phyloP scores from a whole-genome alignment of 1,284 basidiomycete genomes.

The Pseudozyma hubeiensis region DNA sequence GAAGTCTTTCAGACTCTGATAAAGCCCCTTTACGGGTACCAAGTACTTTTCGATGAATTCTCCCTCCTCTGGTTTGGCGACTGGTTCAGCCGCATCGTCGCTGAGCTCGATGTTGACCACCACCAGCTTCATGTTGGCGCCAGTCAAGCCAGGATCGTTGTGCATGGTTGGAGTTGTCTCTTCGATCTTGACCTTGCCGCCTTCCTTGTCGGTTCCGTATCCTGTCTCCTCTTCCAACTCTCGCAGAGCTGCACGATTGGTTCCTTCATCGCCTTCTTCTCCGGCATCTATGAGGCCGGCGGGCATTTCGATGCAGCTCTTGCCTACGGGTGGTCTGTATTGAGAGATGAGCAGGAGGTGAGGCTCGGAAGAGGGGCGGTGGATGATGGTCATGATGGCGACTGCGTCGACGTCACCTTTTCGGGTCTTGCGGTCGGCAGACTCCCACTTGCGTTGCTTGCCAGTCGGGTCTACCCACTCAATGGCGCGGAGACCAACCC shows the following conservation, averaged over 20 bases:
- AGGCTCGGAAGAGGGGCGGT: slow-evolving; percentile 52
- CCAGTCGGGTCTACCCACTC: slow-evolving; percentile 66
- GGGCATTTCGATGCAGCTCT: slow-evolving; percentile 65
- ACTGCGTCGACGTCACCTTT: slow-evolving; percentile 67
- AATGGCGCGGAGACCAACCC: slow-evolving; percentile 64
- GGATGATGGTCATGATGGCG: slow-evolving; percentile 64
- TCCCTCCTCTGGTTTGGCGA: slow-evolving; percentile 66
- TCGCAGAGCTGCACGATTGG: slow-evolving; percentile 59
- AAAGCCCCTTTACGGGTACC: slow-evolving; percentile 58
- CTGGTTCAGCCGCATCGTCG: slow-evolving; percentile 61
- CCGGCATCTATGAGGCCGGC: slow-evolving; percentile 66
- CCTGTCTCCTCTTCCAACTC: slow-evolving; percentile 67
- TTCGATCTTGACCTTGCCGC: slow-evolving; percentile 50
- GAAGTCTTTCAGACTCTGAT: slow-evolving; percentile 55
- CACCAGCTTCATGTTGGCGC: slow-evolving; percentile 64
- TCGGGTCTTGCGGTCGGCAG: slow-evolving; percentile 62
- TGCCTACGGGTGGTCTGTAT: slow-evolving; percentile 57
- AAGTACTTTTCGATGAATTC: slow-evolving; percentile 66
- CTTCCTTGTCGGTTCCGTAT: slow-evolving; percentile 57
- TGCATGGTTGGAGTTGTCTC: slow-evolving; percentile 55
- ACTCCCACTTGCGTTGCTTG: slow-evolving; percentile 65
- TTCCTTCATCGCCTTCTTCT: slow-evolving; percentile 61
- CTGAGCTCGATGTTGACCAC: slow-evolving; percentile 59
- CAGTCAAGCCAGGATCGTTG: slow-evolving; percentile 63
- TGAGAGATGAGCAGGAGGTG: slow-evolving; percentile 64